These are phyloP conservation scores for Scedosporium aurantiacum DNA, from an alignment of 2,329 filamentous ascomycete genomes.

Conservation along the genomic window DNA sequence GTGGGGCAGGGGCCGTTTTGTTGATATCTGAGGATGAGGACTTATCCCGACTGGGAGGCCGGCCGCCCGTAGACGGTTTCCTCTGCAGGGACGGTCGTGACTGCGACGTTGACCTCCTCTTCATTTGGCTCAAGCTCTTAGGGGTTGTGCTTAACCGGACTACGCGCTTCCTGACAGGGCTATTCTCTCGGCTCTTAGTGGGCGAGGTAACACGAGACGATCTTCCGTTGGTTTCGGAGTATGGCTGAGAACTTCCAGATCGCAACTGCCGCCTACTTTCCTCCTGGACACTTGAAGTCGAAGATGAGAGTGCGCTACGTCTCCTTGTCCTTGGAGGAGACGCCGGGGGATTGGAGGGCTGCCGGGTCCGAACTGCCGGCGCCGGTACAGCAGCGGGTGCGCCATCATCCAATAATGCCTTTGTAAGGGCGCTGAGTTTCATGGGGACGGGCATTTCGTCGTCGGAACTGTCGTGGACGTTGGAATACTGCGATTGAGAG, in stretches of 20 bases:
- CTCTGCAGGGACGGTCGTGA: conserved; percentile 20
- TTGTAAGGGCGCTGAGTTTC: conserved; percentile 88
- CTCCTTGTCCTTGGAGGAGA: conserved; percentile 38
- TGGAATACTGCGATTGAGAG: conserved; percentile 33
- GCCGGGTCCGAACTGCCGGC: conserved; percentile 25
- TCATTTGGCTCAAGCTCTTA: conserved; percentile 29
- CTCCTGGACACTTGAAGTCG: conserved; percentile 24
- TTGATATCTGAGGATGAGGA: conserved; percentile 13
- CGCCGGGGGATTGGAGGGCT: conserved; percentile 22
- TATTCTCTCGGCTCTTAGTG: conserved; percentile 34
- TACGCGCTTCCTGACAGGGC: conserved; percentile 44
- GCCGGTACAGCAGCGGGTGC: conserved; percentile 28
- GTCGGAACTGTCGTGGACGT: conserved; percentile 79
- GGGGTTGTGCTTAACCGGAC: conserved; percentile 44
- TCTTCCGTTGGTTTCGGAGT: conserved; percentile 15
- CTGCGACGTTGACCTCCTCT: conserved; percentile 39
- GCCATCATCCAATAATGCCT: conserved; percentile 64
- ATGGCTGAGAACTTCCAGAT: conserved; percentile 34
- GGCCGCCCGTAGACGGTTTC: conserved; percentile 21
- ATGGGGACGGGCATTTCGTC: conserved; percentile 86
- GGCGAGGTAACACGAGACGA: conserved; percentile 33
- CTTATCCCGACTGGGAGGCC: conserved; percentile 29
- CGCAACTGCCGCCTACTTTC: conserved; percentile 31
- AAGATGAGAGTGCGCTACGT: conserved; percentile 32
- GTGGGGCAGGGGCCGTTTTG: neutral